A percentile compares a stretch with the other conserved stretches of the same genome.
Conservation (phyloP, 169 alveolate species). For the Babesia gibsoni region DNA sequence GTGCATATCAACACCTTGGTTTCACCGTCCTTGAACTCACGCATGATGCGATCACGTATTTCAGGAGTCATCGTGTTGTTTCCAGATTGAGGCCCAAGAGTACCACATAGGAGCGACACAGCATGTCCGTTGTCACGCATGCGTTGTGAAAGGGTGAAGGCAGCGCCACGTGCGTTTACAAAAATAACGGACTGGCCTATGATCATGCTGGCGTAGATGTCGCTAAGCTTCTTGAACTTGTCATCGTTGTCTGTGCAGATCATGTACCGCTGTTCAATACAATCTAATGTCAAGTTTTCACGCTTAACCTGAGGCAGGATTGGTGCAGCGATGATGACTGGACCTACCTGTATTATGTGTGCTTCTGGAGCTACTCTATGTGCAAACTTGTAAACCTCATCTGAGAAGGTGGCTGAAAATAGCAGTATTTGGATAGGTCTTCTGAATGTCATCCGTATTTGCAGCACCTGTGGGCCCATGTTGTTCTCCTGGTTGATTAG, state of each 20-base stretch:
- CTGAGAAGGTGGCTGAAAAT: constrained; percentile 90
- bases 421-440: constrained; percentile 82
- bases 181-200: constrained; percentile 96
- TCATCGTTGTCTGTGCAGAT: constrained; percentile 86
- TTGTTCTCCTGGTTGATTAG: constrained; percentile 84
- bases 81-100: constrained; percentile 54
- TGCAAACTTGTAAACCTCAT: constrained; percentile 85
- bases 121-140: constrained; percentile 88
- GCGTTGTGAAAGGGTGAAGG: constrained; percentile 86
- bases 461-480: constrained; percentile 89
- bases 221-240: constrained; percentile 89
- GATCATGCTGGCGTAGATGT: constrained; percentile 91
- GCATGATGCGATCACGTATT: constrained; percentile 92
- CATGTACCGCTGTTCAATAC: constrained; percentile 92
- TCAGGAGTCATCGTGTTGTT: constrained; percentile 87
- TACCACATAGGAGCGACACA: constrained; percentile 83
- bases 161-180: constrained; percentile 93
- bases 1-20: constrained; percentile 96
- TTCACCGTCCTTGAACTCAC: constrained; percentile 92
- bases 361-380: constrained; percentile 85
- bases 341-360: constrained; percentile 56
- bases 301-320: constrained; percentile 78
- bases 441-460: constrained; percentile 72
- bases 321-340: neutral
- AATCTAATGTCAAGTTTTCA: constrained; percentile 93